phyloP scores from a whole-genome alignment of 495 filamentous ascomycete species.

The Lepidopterella palustris region DNA sequence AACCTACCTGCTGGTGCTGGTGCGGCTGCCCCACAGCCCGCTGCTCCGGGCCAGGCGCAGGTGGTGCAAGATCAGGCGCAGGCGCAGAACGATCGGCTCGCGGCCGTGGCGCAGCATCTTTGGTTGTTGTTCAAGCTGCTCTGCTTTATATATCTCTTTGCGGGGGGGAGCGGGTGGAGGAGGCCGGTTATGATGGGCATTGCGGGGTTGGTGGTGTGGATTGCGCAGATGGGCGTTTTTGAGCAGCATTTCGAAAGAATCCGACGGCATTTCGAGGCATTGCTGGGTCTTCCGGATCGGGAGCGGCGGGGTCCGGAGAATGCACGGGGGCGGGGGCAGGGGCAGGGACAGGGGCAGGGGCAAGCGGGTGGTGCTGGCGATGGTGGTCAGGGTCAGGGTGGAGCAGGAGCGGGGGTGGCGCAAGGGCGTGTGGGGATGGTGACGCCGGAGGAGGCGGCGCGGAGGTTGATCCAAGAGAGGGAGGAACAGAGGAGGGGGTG shows the following conservation, averaged over 20 bases:
- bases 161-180: conserved; percentile 63
- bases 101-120: conserved; percentile 37
- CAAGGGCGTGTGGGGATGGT: conserved; percentile 28
- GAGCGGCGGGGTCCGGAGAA: conserved; percentile 23
- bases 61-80: not conserved
- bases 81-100: conserved; percentile 12
- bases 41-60: not conserved
- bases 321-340: conserved; percentile 31
- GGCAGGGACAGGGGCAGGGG: conserved; percentile 6
- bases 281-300: conserved; percentile 51
- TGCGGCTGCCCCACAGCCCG: not conserved
- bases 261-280: conserved; percentile 62
- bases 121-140: conserved; percentile 75
- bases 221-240: conserved; percentile 59
- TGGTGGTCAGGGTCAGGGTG: not conserved
- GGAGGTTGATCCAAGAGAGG: conserved; percentile 48
- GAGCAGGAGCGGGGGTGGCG: conserved; percentile 18
- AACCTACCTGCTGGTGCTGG: conserved; percentile 5
- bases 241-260: conserved; percentile 54
- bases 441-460: conserved; percentile 49
- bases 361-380: conserved; percentile 6
- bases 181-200: conserved; percentile 59
- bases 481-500: conserved; percentile 45
- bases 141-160: conserved; percentile 74
- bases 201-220: conserved; percentile 52